Evolutionary conservation across 768 basidiomycete species (phyloP), one percentile per base, ranked within the genome.

Genomic region (Scleroderma bovista): DNA sequence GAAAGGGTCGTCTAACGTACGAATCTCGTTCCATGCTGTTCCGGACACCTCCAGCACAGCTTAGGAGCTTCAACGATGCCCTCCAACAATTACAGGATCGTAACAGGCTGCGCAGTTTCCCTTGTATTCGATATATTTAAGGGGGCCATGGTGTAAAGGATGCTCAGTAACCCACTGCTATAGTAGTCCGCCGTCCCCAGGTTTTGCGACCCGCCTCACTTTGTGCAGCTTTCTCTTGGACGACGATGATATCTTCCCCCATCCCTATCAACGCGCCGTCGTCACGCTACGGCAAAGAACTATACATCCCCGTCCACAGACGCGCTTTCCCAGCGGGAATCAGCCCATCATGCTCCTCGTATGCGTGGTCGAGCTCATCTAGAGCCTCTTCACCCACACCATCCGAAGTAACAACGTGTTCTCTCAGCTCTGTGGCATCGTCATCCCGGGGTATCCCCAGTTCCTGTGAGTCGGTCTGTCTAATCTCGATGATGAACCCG

Each of bases 241-340:
- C 16, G 20, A 20, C 8, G 20, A 46, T 33, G 34, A 67, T 70
- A 66, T 62, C 68, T 34, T 59, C 58, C 4, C 51, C 64, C 6
- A 52, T 64, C 46, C 23, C 52, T 7, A 53, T 57, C 29, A 51
- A 43, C 32, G 52, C 53, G 19, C 34, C 47, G 42, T 47, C 62
- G 1, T 57, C 63, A 5, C 23, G 61, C 29, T 37, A 55, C 31
- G 29, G n/a, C n/a, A n/a, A n/a, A n/a, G n/a, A 16, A 8, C 59
- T 70, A 26, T 76, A 76, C 48, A 46, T 76, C 33, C 75, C 75
- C 22, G 50, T 76, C 0, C 74, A 76, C 45, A 69, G 63, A 53
- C 70, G 75, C 33, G 32, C 41, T 43, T 23, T 22, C 3, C 6
- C n/a, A n/a, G 2, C 23, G 15, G 41, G 41, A 23, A 17, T 36